These are phyloP conservation scores for Phytophthora meadii DNA, from an alignment of 352 stramenopile genomes.

Conservation along the genomic window DNA sequence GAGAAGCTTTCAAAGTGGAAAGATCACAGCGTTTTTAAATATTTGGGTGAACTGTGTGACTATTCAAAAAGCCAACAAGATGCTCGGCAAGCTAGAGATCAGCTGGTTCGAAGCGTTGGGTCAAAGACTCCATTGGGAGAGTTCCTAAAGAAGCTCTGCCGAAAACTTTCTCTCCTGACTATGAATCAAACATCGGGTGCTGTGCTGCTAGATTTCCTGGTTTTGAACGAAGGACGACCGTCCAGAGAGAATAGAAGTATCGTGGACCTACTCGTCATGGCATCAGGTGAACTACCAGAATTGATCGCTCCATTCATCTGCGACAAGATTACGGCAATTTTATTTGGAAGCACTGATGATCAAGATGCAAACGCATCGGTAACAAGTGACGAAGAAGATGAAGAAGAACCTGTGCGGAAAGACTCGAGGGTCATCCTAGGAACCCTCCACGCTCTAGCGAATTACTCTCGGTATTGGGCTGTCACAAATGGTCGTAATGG, in stretches of 20 bases:
- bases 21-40: constrained; percentile 82
- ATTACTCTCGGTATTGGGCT: constrained; percentile 62
- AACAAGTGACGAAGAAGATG: constrained; percentile 37
- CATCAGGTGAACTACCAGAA: constrained; percentile 54
- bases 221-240: constrained; percentile 28
- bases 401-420: constrained; percentile 40
- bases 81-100: constrained; percentile 59
- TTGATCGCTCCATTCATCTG: constrained; percentile 63
- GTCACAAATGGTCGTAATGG: constrained; percentile 13
- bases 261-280: constrained; percentile 62
- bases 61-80: constrained; percentile 57
- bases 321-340: constrained; percentile 54
- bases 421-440: constrained; percentile 62
- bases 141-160: constrained; percentile 86
- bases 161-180: constrained; percentile 76
- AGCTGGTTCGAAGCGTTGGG: constrained; percentile 78
- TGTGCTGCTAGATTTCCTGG: constrained; percentile 53
- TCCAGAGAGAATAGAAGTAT: constrained; percentile 61
- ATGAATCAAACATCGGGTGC: constrained; percentile 55
- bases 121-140: constrained; percentile 81
- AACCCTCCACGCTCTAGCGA: constrained; percentile 55
- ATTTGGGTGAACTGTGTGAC: constrained; percentile 68
- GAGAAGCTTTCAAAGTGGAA: constrained; percentile 77
- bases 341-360: constrained; percentile 34
- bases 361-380: constrained; percentile 12